Base-by-base conservation (phyloP, 2,329 filamentous ascomycete species). In the Thermothelomyces thermophilus region DNA sequence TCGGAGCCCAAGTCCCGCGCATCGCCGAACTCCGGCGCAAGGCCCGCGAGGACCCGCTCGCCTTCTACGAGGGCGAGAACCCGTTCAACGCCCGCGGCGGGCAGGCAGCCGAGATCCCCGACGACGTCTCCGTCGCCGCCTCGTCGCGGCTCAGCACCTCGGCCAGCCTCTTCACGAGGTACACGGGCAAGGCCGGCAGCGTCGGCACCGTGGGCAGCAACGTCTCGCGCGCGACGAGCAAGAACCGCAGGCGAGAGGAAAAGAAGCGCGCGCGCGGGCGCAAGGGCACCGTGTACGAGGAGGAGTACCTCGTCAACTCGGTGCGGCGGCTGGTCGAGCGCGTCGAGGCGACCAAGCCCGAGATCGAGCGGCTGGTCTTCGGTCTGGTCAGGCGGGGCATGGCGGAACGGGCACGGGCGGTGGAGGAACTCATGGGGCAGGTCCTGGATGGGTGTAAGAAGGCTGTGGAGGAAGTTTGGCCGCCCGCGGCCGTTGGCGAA, bases 261-360 rank as follows among this genome's bases (percentile, higher is more conserved):
- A 83, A 95, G 66, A 98, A 98, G 77, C 82, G 91, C 14, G 93
- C 93, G 0, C 76, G 89, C 7, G 93, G 93, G 20, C 91, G 95
- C 66, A 97, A 97, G 73, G 93, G 93, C 10, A 95, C 88, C 14
- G 87, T 98, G 5, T 98, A 98, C 67, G 93, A 98, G 67, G 91
- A 97, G 64, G 93, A 97, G 68, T 98, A 98, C 66, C 79, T 98
- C 5, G 84, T 95, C 51, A 93, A 90, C 66, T 91, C 85, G 58
- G 83, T 97, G 31, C 80, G 84, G 11, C 76, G 93, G 20, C 75
- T 98, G 30, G 80, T 95, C 13, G 89, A 95, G 65, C 77, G 90
- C 31, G 81, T 95, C 19, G 89, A 90, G 65, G 74, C 74, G 19
- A 77, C 84, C 2, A 77, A 82, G 44, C 75, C 79, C 1, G 93